These are phyloP conservation scores for Chaetomium sp. DNA, from an alignment of 2,329 filamentous ascomycete species.

Conservation along the genomic window DNA sequence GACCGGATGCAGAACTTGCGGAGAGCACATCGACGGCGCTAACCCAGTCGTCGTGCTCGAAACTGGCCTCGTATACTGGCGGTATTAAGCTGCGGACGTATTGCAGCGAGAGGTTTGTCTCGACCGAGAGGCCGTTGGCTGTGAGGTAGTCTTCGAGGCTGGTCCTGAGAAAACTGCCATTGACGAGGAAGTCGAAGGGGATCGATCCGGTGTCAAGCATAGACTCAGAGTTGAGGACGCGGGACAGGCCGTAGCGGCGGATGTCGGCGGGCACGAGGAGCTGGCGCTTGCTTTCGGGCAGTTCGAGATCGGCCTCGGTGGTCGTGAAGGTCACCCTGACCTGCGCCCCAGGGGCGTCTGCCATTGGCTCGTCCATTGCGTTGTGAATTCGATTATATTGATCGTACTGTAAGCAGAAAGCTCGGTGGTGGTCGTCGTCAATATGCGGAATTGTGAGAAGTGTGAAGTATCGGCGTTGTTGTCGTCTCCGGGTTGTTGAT, in stretches of 20 bases:
- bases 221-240: slow-evolving; percentile 64
- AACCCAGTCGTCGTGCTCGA: slow-evolving; percentile 97
- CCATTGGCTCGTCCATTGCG: slow-evolving; percentile 25
- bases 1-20: slow-evolving; percentile 52
- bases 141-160: slow-evolving; percentile 87
- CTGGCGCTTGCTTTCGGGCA: slow-evolving; percentile 56
- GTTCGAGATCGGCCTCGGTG: slow-evolving; percentile 52
- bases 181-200: slow-evolving; percentile 91
- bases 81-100: slow-evolving; percentile 90
- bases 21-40: slow-evolving; percentile 79
- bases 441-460: background rate
- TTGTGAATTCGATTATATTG: background rate
- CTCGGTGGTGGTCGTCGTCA: background rate
- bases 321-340: slow-evolving; percentile 65
- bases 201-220: slow-evolving; percentile 65
- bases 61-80: slow-evolving; percentile 81
- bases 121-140: slow-evolving; percentile 77
- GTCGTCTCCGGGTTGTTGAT: background rate
- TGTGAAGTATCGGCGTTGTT: background rate
- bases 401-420: background rate
- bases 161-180: slow-evolving; percentile 83
- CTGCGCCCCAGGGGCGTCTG: slow-evolving; percentile 38
- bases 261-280: slow-evolving; percentile 60
- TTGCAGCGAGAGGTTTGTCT: slow-evolving; percentile 81
- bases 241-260: slow-evolving; percentile 63